phyloP scores from a whole-genome alignment of 2,329 filamentous ascomycete species.

The Venturia carpophila region DNA sequence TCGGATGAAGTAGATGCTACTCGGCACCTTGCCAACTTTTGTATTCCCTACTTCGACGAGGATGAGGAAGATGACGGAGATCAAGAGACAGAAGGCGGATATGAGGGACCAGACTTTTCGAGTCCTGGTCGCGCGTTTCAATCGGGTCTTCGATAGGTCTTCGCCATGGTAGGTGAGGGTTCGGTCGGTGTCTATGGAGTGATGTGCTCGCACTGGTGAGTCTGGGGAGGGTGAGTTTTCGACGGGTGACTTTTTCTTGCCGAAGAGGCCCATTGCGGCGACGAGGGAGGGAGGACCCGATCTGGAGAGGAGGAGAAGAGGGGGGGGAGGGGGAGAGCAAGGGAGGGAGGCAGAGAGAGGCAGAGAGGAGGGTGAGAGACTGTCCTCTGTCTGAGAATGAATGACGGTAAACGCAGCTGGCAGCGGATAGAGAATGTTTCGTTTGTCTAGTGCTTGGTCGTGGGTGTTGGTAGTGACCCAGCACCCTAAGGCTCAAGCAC shows the following conservation, averaged over 20 bases:
- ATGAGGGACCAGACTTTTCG: slow-evolving; percentile 15
- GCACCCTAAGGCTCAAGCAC: neutral
- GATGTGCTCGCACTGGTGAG: neutral
- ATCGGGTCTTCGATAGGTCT: slow-evolving; percentile 28
- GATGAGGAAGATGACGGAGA: slow-evolving; percentile 70
- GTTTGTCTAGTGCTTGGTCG: neutral
- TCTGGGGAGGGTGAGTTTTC: neutral
- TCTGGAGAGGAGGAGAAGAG: too few relatives aligned
- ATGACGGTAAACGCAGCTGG: neutral
- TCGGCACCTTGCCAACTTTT: slow-evolving; percentile 45
- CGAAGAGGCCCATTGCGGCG: neutral
- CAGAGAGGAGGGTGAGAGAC: neutral
- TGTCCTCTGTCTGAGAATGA: neutral
- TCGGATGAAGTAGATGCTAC: slow-evolving; percentile 73
- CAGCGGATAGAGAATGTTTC: slow-evolving; percentile 2
- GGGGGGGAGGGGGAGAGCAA: too few relatives aligned
- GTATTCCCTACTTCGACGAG: slow-evolving; percentile 75
- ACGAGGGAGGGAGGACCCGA: neutral
- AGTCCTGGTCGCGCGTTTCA: slow-evolving; percentile 31
- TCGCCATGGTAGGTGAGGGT: slow-evolving; percentile 3
- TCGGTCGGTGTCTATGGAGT: slow-evolving; percentile 5
- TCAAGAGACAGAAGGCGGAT: slow-evolving; percentile 55
- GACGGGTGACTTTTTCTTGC: neutral
- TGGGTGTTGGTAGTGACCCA: neutral
- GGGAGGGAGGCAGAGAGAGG: neutral